Conservation (phyloP, 768 basidiomycete genomes). For the Paxillus involutus region DNA sequence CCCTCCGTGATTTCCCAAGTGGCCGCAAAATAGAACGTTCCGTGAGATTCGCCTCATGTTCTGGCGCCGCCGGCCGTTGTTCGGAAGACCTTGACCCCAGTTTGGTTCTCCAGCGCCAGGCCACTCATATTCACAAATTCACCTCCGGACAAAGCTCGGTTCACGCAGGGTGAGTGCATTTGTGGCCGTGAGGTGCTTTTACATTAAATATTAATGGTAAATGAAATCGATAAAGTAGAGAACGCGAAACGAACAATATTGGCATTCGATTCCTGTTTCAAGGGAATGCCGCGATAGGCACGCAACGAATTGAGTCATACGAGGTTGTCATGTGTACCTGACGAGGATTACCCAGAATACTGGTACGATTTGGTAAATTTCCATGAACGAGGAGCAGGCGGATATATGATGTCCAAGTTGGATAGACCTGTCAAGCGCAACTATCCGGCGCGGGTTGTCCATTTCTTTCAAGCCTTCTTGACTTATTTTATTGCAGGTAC, state of each 20-base stretch:
- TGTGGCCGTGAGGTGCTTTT: slow-evolving; percentile 17
- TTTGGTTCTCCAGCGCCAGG: background rate
- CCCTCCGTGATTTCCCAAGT: background rate
- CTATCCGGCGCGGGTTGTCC: background rate
- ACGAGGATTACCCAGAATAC: slow-evolving; percentile 26
- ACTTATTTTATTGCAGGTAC: slow-evolving; percentile 3
- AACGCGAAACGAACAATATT: background rate
- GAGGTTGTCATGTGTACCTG: background rate
- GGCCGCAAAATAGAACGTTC: background rate
- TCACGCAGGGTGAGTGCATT: slow-evolving; percentile 24
- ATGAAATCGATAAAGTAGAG: slow-evolving; percentile 22
- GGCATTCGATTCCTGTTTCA: slow-evolving; percentile 10
- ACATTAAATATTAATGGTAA: slow-evolving; percentile 12
- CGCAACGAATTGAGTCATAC: slow-evolving; percentile 11
- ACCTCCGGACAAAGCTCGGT: background rate
- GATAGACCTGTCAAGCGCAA: slow-evolving; percentile 5
- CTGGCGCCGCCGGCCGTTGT: slow-evolving; percentile 1
- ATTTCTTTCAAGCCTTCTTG: background rate
- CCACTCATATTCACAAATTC: background rate
- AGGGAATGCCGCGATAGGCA: background rate
- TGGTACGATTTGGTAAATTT: slow-evolving; percentile 5
- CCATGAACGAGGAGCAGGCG: slow-evolving; percentile 8
- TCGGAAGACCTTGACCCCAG: background rate
- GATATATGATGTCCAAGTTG: background rate
- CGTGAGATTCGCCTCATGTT: slow-evolving; percentile 4